A percentile compares a stretch with the other conserved stretches of the same genome.
Evolutionary conservation across 306 rosid genomes (phyloP).

Genomic region (Citrullus colocynthis): DNA sequence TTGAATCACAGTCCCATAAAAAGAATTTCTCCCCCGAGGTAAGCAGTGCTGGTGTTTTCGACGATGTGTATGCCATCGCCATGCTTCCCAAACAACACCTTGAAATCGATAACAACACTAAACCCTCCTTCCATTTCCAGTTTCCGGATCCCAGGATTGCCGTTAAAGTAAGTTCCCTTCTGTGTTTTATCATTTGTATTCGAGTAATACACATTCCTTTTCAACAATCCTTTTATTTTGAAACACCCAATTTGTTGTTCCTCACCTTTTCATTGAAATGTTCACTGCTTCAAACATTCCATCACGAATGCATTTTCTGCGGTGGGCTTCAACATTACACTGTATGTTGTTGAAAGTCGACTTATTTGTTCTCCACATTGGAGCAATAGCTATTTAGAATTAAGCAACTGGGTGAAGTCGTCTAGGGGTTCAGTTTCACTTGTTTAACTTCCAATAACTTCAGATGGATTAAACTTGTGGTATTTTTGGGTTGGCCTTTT

Average conservation of each 20-base stretch:
- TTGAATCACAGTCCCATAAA: constrained; percentile 39
- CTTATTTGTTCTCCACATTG: background rate
- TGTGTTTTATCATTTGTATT: background rate
- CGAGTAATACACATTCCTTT: background rate
- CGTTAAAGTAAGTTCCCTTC: constrained; percentile 16
- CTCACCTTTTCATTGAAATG: too few relatives aligned
- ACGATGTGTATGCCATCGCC: constrained; percentile 34
- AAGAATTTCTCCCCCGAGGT: constrained; percentile 17
- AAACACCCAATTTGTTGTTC: background rate
- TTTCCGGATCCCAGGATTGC: constrained; percentile 41
- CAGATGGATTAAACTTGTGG: background rate
- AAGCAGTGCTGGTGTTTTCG: constrained; percentile 24
- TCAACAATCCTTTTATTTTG: background rate
- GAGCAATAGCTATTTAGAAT: background rate
- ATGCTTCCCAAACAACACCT: constrained; percentile 31
- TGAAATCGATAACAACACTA: constrained; percentile 21
- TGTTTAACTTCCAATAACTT: background rate
- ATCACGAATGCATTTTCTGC: background rate
- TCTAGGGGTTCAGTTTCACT: background rate
- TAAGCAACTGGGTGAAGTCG: background rate
- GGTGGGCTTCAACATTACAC: background rate
- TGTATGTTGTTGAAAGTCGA: background rate
- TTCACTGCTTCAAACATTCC: background rate
- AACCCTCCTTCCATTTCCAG: constrained; percentile 17
- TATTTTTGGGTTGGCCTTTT: background rate